Conservation (phyloP, 106 monocot species). For the Alisma plantagoaquatica region DNA sequence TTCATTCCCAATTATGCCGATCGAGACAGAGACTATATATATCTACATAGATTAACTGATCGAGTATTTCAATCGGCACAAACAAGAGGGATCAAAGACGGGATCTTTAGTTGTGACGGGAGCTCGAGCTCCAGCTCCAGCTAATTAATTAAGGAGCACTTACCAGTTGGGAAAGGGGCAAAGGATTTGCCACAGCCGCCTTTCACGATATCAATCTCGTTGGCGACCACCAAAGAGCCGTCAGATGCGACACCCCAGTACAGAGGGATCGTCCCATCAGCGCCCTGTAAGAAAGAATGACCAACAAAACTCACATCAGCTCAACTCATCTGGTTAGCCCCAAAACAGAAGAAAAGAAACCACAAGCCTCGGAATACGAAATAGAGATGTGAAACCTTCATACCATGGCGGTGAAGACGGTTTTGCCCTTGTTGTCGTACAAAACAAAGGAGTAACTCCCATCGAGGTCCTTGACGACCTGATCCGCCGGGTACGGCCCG, state of each 20-base stretch:
- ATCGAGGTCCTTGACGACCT: too few relatives aligned
- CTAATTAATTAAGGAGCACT: not conserved
- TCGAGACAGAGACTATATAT: too few relatives aligned
- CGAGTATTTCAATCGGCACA: too few relatives aligned
- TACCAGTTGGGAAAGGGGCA: constrained; percentile 69
- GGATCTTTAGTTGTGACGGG: constrained; percentile 24
- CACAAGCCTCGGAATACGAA: not conserved
- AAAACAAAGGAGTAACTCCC: too few relatives aligned
- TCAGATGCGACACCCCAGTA: constrained; percentile 73
- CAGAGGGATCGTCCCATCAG: constrained; percentile 38
- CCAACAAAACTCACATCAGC: not conserved
- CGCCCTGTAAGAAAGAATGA: constrained; percentile 19
- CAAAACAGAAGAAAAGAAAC: not conserved
- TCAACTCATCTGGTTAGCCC: too few relatives aligned
- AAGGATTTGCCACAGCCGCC: too few relatives aligned
- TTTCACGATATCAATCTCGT: constrained; percentile 47
- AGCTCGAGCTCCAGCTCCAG: too few relatives aligned
- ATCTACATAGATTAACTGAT: too few relatives aligned
- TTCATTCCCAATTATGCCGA: too few relatives aligned
- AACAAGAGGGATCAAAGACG: constrained; percentile 40
- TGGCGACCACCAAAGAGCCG: constrained; percentile 64
- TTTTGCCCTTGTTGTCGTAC: constrained; percentile 23
- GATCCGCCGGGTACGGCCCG: too few relatives aligned
- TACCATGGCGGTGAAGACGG: constrained; percentile 70
- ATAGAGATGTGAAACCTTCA: not conserved